A percentile compares a stretch with the other conserved stretches of the same genome.
phyloP scores from a whole-genome alignment of 2,329 filamentous ascomycete genomes.

The Diplodia corticola region DNA sequence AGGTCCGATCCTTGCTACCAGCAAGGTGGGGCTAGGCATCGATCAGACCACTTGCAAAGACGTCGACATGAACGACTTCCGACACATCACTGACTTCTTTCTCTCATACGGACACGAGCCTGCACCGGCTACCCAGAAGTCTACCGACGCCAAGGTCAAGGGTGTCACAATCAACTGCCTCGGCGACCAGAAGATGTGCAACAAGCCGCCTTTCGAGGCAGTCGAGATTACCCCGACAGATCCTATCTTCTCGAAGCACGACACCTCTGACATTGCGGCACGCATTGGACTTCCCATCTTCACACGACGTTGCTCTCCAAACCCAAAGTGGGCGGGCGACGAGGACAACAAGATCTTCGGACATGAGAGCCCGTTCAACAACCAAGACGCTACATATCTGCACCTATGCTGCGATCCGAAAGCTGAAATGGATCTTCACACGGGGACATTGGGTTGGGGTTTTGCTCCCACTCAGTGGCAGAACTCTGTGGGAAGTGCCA shows the following conservation, averaged over 20 bases:
- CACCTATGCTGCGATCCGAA: not conserved
- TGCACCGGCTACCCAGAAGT: not conserved
- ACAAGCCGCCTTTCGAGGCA: not conserved
- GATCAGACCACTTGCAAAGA: conserved; percentile 15
- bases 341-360: not conserved
- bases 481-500: not conserved
- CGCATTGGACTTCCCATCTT: conserved; percentile 20
- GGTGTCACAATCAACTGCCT: not conserved
- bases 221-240: not conserved
- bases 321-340: not conserved
- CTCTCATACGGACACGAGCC: conserved; percentile 16
- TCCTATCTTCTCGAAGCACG: conserved; percentile 13
- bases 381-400: not conserved
- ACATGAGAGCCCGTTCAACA: not conserved
- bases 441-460: not conserved
- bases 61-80: conserved; percentile 25
- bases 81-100: conserved; percentile 25
- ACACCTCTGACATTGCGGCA: conserved; percentile 24
- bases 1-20: conserved; percentile 22
- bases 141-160: not conserved
- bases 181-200: not conserved
- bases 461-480: not conserved
- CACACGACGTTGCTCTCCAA: not conserved
- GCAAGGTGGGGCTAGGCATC: conserved; percentile 6
- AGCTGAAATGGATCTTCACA: not conserved